Conservation (phyloP, 345 rosid species). For the Acer negundo region DNA sequence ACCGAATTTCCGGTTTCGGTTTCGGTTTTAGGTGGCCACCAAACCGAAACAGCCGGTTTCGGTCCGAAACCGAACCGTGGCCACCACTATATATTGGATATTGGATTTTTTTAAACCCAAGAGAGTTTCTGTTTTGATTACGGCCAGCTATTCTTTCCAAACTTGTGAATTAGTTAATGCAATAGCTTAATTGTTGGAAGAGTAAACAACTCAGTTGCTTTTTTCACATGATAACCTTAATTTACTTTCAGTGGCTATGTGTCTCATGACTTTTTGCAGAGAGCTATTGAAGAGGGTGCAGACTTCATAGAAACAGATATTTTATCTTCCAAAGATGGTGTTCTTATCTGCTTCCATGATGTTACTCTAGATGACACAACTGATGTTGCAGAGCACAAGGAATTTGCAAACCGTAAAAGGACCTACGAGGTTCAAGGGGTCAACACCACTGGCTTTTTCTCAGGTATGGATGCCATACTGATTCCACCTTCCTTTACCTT, state of each 20-base stretch:
- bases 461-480: conserved; percentile 42
- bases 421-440: conserved; percentile 80
- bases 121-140: too few relatives aligned
- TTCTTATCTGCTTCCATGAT: conserved; percentile 83
- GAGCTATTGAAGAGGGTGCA: conserved; percentile 93
- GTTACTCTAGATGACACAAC: conserved; percentile 78
- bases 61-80: too few relatives aligned
- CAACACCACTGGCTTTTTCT: conserved; percentile 76
- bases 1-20: too few relatives aligned
- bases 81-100: too few relatives aligned
- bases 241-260: background rate
- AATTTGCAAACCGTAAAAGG: conserved; percentile 79
- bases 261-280: conserved; percentile 44
- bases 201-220: background rate
- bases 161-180: background rate
- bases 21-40: too few relatives aligned
- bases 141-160: background rate
- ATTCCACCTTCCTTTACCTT: background rate
- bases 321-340: conserved; percentile 76
- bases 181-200: background rate
- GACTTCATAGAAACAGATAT: conserved; percentile 95
- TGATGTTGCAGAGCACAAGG: conserved; percentile 68
- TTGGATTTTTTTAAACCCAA: too few relatives aligned
- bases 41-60: too few relatives aligned
- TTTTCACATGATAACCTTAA: background rate